These are phyloP conservation scores for Crithidia expoeki DNA, from an alignment of 208 protist species.

Conservation along the genomic window DNA sequence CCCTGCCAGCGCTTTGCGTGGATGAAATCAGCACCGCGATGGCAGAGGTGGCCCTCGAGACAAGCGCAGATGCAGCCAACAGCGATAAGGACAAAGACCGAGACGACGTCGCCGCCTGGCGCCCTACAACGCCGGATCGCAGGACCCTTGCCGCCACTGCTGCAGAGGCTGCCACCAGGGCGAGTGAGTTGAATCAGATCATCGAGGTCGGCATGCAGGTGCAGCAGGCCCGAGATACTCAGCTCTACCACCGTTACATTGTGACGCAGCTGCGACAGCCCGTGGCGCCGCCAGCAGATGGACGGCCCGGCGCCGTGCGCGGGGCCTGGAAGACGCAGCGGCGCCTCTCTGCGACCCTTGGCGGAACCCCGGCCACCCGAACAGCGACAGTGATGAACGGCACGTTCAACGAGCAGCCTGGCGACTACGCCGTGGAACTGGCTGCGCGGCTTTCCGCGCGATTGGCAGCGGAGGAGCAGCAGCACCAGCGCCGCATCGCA, in stretches of 20 bases:
- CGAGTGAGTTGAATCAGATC: conserved; percentile 51
- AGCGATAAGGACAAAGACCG: neutral
- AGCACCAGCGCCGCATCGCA: conserved; percentile 24
- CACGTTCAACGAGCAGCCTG: neutral
- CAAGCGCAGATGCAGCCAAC: neutral
- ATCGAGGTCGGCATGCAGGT: conserved; percentile 42
- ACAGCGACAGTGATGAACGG: neutral
- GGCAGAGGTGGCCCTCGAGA: conserved; percentile 49
- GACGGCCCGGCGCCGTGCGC: conserved; percentile 26
- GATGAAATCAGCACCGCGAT: conserved; percentile 83
- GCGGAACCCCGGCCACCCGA: conserved; percentile 1
- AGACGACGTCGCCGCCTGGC: conserved; percentile 19
- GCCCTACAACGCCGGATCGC: conserved; percentile 57
- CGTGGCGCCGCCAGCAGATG: conserved; percentile 27
- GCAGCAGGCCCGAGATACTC: conserved; percentile 36
- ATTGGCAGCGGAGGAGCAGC: conserved; percentile 24
- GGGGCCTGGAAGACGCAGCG: conserved; percentile 38
- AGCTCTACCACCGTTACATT: conserved; percentile 63
- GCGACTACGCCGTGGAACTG: conserved; percentile 16
- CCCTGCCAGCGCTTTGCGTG: conserved; percentile 69
- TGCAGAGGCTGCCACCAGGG: conserved; percentile 38
- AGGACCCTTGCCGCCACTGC: conserved; percentile 40
- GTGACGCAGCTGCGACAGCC: conserved; percentile 56
- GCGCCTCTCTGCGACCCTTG: conserved; percentile 21
- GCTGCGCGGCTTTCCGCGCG: conserved; percentile 24